Evolutionary conservation across 805 yeast species (phyloP), one percentile per base, ranked within the genome.

Genomic region (Metschnikowia santaceciliae): DNA sequence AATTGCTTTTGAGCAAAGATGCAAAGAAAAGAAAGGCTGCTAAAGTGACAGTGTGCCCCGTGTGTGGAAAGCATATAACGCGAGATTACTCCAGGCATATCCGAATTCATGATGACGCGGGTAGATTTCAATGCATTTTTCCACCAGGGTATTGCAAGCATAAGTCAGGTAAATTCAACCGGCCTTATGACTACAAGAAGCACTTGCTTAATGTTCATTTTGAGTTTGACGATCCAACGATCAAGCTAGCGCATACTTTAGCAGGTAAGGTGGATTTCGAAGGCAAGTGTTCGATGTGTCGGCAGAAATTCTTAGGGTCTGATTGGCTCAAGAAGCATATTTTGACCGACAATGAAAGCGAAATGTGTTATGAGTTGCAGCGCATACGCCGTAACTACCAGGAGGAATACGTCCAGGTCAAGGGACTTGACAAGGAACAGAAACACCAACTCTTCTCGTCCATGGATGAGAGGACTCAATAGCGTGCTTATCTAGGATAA

Each of bases 251-350:
- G 2, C 68, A 69, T 37, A 74, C 70, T 32, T 61, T 74, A 48
- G 72, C 76, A 0, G 77, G 72, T 45, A 74, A 73, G 54, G 57
- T 74, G 23, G 74, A 75, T 6, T 56, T 70, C 30, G 39, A 55
- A 22, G 78, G 78, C 1, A 51, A 60, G 19, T 74, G 78, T 51
- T 59, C 61, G 19, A 74, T 74, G 1, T 84, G 88, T 61, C 83
- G 84, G 0, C 62, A 60, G 15, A 60, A 76, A 40, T 75, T 71
- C 57, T 60, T 67, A 13, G 88, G 83, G 7, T 67, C 67, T 26
- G 77, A 72, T 17, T 84, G 88, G 88, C 66, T 84, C 19, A 78
- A 78, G 17, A 56, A 64, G 13, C 89, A 83, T 61, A 75, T 83
- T 10, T 61, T 77, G 50, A 63, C 72, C 13, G 15, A 26, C 45